Conservation (phyloP, 768 basidiomycete species). For the Phanerodontia chrysosporium region DNA sequence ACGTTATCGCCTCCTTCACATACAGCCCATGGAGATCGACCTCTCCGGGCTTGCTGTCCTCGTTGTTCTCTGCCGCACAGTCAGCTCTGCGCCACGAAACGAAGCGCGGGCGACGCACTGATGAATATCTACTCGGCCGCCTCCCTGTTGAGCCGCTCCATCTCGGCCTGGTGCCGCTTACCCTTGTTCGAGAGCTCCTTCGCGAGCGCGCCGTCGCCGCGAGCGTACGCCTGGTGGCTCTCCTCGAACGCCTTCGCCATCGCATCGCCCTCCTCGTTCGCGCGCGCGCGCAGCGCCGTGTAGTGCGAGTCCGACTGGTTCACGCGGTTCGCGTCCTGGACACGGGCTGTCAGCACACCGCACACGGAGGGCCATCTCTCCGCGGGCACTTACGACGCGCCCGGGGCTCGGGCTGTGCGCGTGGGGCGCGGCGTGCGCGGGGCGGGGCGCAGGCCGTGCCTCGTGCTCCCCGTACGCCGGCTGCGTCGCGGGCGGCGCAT, state of each 20-base stretch:
- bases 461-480: conserved; percentile 9
- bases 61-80: conserved; percentile 67
- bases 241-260: conserved; percentile 71
- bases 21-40: conserved; percentile 90
- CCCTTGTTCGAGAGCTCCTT: conserved; percentile 81
- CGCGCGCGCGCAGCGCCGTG: conserved; percentile 62
- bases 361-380: neutral
- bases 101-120: conserved; percentile 38
- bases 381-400: neutral
- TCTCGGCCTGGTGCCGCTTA: conserved; percentile 70
- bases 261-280: conserved; percentile 72
- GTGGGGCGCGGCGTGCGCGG: conserved; percentile 5
- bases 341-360: neutral
- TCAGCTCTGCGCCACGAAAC: neutral
- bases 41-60: conserved; percentile 68
- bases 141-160: conserved; percentile 74
- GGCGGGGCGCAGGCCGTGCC: conserved; percentile 1
- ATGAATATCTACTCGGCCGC: conserved; percentile 87
- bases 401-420: conserved; percentile 10
- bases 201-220: conserved; percentile 71
- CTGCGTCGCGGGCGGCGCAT: conserved; percentile 1
- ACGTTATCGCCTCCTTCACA: conserved; percentile 85
- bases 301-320: conserved; percentile 75
- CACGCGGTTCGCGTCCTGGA: conserved; percentile 49
- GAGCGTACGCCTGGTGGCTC: conserved; percentile 71